These are phyloP conservation scores for Trifolium pratense DNA, from an alignment of 306 rosid genomes.

Conservation along the genomic window DNA sequence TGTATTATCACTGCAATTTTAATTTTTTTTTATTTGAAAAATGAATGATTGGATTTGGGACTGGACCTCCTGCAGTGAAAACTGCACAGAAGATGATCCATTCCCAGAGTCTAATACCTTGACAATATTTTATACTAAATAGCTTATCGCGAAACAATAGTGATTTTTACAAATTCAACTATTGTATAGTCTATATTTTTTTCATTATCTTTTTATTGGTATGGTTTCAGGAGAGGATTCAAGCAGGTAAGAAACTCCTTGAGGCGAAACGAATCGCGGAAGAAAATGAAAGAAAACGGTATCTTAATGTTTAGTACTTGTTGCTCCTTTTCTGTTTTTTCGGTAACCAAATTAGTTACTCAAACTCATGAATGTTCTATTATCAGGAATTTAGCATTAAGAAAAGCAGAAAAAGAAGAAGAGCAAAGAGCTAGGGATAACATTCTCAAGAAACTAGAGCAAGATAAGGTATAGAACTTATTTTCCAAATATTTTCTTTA, in stretches of 20 bases:
- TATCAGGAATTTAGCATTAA: slow-evolving; percentile 54
- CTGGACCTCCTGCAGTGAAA: too few species aligned
- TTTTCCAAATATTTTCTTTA: neutral
- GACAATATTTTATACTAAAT: too few species aligned
- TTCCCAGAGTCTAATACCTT: too few species aligned
- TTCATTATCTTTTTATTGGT: slow-evolving; percentile 22
- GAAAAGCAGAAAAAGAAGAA: slow-evolving; percentile 74
- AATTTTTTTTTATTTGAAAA: too few species aligned
- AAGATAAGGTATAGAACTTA: slow-evolving; percentile 71
- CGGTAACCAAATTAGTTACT: slow-evolving; percentile 2
- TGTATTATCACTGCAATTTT: too few species aligned
- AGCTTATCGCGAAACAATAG: too few species aligned
- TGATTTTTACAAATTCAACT: too few species aligned
- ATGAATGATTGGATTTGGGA: too few species aligned
- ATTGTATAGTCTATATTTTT: too few species aligned
- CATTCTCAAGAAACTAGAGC: slow-evolving; percentile 65
- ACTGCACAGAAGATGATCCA: too few species aligned
- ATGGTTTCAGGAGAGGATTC: slow-evolving; percentile 70
- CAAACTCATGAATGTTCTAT: slow-evolving; percentile 20
- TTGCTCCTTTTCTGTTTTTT: slow-evolving; percentile 15
- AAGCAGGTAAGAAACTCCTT: slow-evolving; percentile 60
- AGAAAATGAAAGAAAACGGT: slow-evolving; percentile 80
- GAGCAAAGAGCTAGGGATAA: slow-evolving; percentile 73
- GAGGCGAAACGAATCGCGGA: slow-evolving; percentile 62
- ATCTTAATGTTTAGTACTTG: slow-evolving; percentile 15